Evolutionary conservation across 148 eudicot genomes (phyloP), one percentile per base, ranked within the genome.

Genomic region (Arbutus unedo): DNA sequence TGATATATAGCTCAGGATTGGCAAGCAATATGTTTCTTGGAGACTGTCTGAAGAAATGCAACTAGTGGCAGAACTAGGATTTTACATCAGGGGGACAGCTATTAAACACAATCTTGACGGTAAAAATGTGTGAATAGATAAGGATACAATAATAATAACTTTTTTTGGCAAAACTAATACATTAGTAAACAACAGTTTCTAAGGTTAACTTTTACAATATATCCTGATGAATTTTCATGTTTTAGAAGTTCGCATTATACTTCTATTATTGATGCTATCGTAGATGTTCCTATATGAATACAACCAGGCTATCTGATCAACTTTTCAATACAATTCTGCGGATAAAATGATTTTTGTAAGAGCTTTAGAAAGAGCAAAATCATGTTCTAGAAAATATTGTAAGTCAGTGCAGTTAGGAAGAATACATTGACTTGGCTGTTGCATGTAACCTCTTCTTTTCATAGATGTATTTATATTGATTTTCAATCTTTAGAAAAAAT

Each of bases 1-100:
- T 62, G 68, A 23, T 13, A 62, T 62, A 62, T 62, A 62, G 68
- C 68, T 62, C 31, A 62, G 68, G 68, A 62, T 62, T 62, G 68
- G 25, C 66, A 62, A 11, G 55, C 54, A 4, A 21, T 74, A 31
- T 6, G 48, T 48, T 74, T 47, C 3, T 74, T 47, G 11, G 54
- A 16, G 57, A 21, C 4, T 49, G 31, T 48, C 21, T 0, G 16
- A 74, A 11, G 38, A 21, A 62, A 62, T 8, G 38, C 68, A 62
- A 9, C 38, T 62, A 23, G 68, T 62, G 25, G 68, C 68, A 62
- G 38, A 31, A 31, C 38, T 31, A 31, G 38, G 68, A 62, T 62
- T 62, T 62, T 62, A 62, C 68, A 23, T 62, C 23, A 62, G 38
- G 3, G n/a, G 67, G 13, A 4, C 10, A 8, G 67, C 67, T 62